Percentiles rank a stretch among this genome's conserved stretches.
Evolutionary conservation across 768 basidiomycete genomes (phyloP).

Genomic region (Ephemerocybe angulata): DNA sequence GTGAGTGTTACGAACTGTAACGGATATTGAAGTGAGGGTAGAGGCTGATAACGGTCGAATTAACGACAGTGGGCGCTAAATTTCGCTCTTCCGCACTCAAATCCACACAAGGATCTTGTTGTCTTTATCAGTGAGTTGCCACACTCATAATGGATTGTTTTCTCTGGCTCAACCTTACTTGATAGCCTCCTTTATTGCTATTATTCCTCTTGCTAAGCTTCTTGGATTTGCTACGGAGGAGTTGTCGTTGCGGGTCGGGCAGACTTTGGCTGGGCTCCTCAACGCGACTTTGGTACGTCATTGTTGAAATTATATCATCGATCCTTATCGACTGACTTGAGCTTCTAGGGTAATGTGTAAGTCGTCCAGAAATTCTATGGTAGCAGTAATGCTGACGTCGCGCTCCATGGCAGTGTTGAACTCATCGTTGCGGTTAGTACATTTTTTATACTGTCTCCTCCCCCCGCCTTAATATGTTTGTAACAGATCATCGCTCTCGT

Average conservation of each 20-base stretch:
- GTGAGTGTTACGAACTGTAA: background rate
- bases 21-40: conserved; percentile 61
- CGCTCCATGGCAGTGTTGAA: conserved; percentile 44
- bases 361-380: too few relatives aligned
- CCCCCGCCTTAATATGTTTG: background rate
- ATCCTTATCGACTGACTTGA: conserved; percentile 7
- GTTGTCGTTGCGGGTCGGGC: conserved; percentile 71
- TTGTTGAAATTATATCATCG: background rate
- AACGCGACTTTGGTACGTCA: conserved; percentile 72
- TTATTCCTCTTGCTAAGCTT: conserved; percentile 80
- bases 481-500: conserved; percentile 69
- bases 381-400: too few relatives aligned
- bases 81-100: conserved; percentile 44
- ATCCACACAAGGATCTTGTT: conserved; percentile 50
- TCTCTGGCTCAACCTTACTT: conserved; percentile 32
- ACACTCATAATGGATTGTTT: background rate
- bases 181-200: conserved; percentile 61
- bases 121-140: conserved; percentile 51
- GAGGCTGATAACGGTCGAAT: conserved; percentile 42
- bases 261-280: conserved; percentile 70
- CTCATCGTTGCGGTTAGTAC: conserved; percentile 68
- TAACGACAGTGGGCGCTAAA: conserved; percentile 57
- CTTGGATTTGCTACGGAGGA: conserved; percentile 77
- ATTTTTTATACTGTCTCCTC: background rate
- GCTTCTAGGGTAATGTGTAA: conserved; percentile 64